Evolutionary conservation across 2,329 filamentous ascomycete genomes (phyloP).

Genomic region (Xylariaceae sp.): DNA sequence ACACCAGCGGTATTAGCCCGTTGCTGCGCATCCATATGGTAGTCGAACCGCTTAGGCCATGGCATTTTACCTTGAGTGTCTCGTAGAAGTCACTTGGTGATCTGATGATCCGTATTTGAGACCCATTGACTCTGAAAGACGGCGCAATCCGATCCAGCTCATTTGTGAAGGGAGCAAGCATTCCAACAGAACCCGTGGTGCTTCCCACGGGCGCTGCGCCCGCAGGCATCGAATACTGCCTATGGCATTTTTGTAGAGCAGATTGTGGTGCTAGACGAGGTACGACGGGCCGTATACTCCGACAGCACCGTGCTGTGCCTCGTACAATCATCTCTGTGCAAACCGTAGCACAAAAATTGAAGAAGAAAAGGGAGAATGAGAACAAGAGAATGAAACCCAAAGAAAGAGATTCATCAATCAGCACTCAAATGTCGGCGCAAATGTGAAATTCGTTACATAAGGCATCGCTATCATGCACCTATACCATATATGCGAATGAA

Average conservation of each 20-base stretch:
- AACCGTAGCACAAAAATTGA: background rate
- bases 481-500: background rate
- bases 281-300: conserved; percentile 25
- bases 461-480: background rate
- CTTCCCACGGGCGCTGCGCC: conserved; percentile 23
- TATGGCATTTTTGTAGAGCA: conserved; percentile 32
- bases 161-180: conserved; percentile 50
- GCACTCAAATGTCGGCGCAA: background rate
- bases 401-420: background rate
- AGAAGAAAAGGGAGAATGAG: background rate
- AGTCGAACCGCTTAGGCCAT: conserved; percentile 1
- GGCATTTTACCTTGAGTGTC: conserved; percentile 65
- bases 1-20: background rate
- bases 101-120: conserved; percentile 72
- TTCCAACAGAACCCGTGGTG: conserved; percentile 33
- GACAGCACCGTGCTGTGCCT: conserved; percentile 27
- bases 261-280: conserved; percentile 20
- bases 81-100: conserved; percentile 88
- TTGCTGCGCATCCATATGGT: background rate
- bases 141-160: conserved; percentile 87
- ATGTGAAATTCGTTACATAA: background rate
- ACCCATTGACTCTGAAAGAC: conserved; percentile 79
- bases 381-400: background rate
- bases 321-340: conserved; percentile 28
- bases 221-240: conserved; percentile 39